These are phyloP conservation scores for Fraxinus velutina DNA, from an alignment of 305 asterid species.

Conservation along the genomic window DNA sequence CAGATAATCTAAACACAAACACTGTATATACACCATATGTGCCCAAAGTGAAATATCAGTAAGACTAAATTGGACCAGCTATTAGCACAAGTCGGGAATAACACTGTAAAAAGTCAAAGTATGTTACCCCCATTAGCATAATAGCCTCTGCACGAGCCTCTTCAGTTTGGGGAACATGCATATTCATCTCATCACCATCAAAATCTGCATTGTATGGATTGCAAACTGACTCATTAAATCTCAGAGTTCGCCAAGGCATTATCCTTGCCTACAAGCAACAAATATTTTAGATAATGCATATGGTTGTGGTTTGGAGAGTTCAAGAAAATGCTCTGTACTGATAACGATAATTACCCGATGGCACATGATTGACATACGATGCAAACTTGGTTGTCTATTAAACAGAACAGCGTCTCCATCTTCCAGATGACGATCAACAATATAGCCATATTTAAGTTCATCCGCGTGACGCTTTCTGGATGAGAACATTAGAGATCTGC, in stretches of 20 bases:
- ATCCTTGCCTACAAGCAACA: slow-evolving; percentile 72
- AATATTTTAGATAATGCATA: slow-evolving; percentile 17
- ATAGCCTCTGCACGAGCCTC: slow-evolving; percentile 99
- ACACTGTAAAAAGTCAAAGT: slow-evolving; percentile 8
- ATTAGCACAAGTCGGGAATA: neutral
- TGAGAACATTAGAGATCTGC: slow-evolving; percentile 59
- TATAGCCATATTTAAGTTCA: slow-evolving; percentile 70
- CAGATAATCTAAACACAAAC: neutral
- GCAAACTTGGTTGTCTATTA: slow-evolving; percentile 94
- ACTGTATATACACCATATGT: neutral
- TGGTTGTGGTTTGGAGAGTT: neutral
- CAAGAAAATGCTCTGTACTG: neutral
- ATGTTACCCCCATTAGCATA: slow-evolving; percentile 83
- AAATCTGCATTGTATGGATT: slow-evolving; percentile 97
- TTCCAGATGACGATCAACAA: slow-evolving; percentile 82
- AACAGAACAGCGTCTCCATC: slow-evolving; percentile 84
- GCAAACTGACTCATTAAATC: slow-evolving; percentile 96
- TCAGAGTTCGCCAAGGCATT: slow-evolving; percentile 98
- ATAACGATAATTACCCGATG: slow-evolving; percentile 60
- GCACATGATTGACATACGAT: slow-evolving; percentile 94
- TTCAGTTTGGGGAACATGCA: slow-evolving; percentile 98
- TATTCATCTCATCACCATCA: slow-evolving; percentile 99
- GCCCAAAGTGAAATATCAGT: slow-evolving; percentile 13
- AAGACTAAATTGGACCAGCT: neutral
- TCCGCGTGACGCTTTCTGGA: slow-evolving; percentile 69